Conservation (phyloP, 2,329 filamentous ascomycete species). For the Trichoderma gracile region DNA sequence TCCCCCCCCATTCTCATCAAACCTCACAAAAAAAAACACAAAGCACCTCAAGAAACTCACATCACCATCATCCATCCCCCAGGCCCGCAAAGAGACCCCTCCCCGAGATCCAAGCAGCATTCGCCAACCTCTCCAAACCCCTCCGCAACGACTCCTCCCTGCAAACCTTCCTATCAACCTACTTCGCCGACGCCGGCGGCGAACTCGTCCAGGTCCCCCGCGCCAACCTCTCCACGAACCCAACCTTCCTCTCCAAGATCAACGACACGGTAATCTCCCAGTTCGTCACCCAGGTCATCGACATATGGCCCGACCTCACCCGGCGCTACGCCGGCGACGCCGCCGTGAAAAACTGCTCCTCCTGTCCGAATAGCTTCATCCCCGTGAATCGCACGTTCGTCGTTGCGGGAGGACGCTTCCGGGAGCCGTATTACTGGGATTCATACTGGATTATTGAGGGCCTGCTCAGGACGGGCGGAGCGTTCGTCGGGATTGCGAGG, state of each 20-base stretch:
- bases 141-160: slow-evolving; percentile 64
- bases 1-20: too few species aligned
- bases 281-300: slow-evolving; percentile 64
- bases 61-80: background rate
- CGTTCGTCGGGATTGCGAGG: slow-evolving; percentile 61
- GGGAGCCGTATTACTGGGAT: slow-evolving; percentile 72
- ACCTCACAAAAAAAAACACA: too few species aligned
- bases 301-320: slow-evolving; percentile 69
- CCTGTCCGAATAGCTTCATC: slow-evolving; percentile 65
- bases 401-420: slow-evolving; percentile 70
- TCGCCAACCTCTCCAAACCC: slow-evolving; percentile 59
- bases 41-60: background rate
- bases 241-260: slow-evolving; percentile 59
- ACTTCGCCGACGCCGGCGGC: slow-evolving; percentile 64
- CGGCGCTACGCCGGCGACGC: slow-evolving; percentile 57
- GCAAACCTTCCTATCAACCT: slow-evolving; percentile 59
- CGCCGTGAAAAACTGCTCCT: slow-evolving; percentile 53
- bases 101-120: slow-evolving; percentile 61
- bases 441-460: slow-evolving; percentile 69
- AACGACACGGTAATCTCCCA: slow-evolving; percentile 59
- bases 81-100: slow-evolving; percentile 62
- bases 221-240: slow-evolving; percentile 55
- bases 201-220: slow-evolving; percentile 58
- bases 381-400: slow-evolving; percentile 68
- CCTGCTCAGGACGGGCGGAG: slow-evolving; percentile 63